Percentiles rank a stretch among this genome's conserved stretches.
Conservation (phyloP, 2,329 filamentous ascomycete genomes). For the Aspergillus flavus region DNA sequence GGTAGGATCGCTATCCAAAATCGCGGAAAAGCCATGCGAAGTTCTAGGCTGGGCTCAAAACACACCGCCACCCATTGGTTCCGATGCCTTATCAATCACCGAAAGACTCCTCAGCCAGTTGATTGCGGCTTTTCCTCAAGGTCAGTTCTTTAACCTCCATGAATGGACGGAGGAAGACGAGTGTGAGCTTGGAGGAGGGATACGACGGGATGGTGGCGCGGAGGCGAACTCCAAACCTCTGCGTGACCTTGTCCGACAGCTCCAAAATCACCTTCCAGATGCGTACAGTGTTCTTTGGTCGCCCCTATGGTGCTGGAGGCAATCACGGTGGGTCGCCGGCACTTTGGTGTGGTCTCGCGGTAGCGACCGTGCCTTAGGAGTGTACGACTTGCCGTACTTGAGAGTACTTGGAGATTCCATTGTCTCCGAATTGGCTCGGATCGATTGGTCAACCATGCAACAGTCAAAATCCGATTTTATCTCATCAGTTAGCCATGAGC, state of each 20-base stretch:
- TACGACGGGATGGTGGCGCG: not conserved
- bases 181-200: not conserved
- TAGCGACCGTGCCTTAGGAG: conserved; percentile 21
- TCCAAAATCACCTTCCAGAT: conserved; percentile 19
- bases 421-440: conserved; percentile 37
- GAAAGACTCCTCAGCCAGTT: conserved; percentile 23
- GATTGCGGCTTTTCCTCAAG: conserved; percentile 26
- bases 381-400: conserved; percentile 38
- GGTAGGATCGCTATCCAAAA: conserved; percentile 19
- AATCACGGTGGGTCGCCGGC: conserved; percentile 37
- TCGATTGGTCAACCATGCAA: conserved; percentile 40
- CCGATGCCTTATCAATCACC: conserved; percentile 7
- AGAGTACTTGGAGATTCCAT: conserved; percentile 39
- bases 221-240: not conserved
- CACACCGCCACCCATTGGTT: not conserved
- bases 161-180: conserved; percentile 6
- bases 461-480: conserved; percentile 57
- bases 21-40: conserved; percentile 19
- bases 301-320: conserved; percentile 36
- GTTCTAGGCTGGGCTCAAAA: conserved; percentile 22
- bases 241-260: conserved; percentile 22
- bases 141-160: conserved; percentile 26
- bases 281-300: conserved; percentile 27
- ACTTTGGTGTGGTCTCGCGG: conserved; percentile 32
- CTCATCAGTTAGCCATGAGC: conserved; percentile 55